These are phyloP conservation scores for Ceriops tagal DNA, from an alignment of 345 rosid genomes.

Conservation along the genomic window DNA sequence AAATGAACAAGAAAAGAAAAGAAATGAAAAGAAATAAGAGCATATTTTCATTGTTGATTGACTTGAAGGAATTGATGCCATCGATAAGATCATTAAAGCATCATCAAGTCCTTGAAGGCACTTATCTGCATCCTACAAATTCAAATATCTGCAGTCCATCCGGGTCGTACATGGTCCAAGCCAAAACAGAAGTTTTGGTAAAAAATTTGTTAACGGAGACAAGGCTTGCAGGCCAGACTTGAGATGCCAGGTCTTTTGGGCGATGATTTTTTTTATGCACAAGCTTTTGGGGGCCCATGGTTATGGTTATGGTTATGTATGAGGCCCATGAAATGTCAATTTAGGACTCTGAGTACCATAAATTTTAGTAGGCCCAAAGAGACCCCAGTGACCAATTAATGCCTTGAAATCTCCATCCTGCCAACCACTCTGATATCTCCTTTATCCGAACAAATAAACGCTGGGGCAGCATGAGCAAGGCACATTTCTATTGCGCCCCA, in stretches of 20 bases:
- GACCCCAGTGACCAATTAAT: slow-evolving; percentile 4
- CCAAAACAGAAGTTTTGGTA: no score
- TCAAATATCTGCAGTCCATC: no score
- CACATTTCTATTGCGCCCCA: neutral
- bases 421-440: slow-evolving; percentile 12
- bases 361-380: slow-evolving; percentile 22
- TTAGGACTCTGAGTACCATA: neutral
- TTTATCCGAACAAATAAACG: neutral
- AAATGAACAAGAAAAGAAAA: no score
- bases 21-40: no score
- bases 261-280: neutral
- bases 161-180: no score
- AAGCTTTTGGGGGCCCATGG: neutral
- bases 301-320: neutral
- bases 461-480: neutral
- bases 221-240: neutral
- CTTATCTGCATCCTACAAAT: no score
- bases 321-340: slow-evolving; percentile 7
- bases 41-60: no score
- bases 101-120: no score
- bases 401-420: neutral
- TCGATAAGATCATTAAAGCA: no score
- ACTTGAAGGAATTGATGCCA: no score
- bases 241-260: neutral
- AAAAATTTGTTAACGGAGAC: no score